Percentiles rank a stretch among this genome's conserved stretches.
Conservation (phyloP, 495 filamentous ascomycete species). For the Aspergillus incahuasiensis region DNA sequence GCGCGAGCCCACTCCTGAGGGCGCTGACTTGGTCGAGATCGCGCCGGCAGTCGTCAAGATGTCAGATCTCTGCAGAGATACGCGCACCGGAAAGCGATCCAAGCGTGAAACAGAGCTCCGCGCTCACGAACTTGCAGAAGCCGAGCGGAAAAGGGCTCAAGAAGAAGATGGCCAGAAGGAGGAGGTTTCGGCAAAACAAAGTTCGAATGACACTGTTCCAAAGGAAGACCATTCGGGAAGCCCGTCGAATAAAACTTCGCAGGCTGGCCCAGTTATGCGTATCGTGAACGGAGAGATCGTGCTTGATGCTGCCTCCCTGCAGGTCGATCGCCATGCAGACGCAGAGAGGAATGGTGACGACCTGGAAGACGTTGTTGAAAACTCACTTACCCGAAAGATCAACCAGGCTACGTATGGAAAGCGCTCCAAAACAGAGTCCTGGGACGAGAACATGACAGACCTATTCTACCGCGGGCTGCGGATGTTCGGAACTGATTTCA, state of each 20-base stretch:
- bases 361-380: conserved; percentile 62
- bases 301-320: conserved; percentile 69
- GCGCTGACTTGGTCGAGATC: conserved; percentile 68
- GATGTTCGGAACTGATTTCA: conserved; percentile 92
- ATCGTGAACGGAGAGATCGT: conserved; percentile 84
- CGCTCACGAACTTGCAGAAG: conserved; percentile 49
- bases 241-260: conserved; percentile 21
- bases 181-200: conserved; percentile 27
- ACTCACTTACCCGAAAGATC: conserved; percentile 72
- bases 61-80: conserved; percentile 74
- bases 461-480: conserved; percentile 77
- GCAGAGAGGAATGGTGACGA: conserved; percentile 57
- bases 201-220: conserved; percentile 22
- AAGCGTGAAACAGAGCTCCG: conserved; percentile 59
- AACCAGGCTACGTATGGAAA: conserved; percentile 72
- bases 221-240: conserved; percentile 14
- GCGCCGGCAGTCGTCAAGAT: conserved; percentile 68
- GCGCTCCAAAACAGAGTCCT: conserved; percentile 63
- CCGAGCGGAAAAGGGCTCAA: conserved; percentile 42
- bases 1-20: conserved; percentile 66
- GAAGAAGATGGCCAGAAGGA: conserved; percentile 28
- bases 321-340: conserved; percentile 71
- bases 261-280: conserved; percentile 54
- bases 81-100: conserved; percentile 75
- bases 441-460: conserved; percentile 74